Conservation (phyloP, 495 filamentous ascomycete species). For the Neurospora terricola region DNA sequence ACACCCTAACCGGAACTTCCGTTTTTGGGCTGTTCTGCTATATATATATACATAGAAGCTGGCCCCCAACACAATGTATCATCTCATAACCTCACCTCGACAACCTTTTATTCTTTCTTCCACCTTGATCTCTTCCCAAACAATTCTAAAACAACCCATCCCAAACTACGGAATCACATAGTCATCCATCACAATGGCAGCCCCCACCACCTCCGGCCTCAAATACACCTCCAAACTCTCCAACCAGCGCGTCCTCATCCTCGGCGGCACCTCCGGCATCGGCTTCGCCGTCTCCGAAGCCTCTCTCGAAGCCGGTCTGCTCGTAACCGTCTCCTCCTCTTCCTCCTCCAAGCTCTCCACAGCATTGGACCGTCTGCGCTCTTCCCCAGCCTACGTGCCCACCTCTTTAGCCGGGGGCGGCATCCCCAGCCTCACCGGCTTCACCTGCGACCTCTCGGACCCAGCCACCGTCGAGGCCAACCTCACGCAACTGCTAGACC, state of each 20-base stretch:
- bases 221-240: constrained; percentile 24
- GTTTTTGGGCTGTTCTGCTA: neutral
- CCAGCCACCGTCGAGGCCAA: constrained; percentile 30
- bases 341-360: constrained; percentile 24
- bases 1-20: neutral
- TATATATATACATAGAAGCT: neutral
- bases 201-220: neutral
- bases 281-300: constrained; percentile 45
- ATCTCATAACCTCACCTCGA: neutral
- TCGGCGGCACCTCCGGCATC: constrained; percentile 47
- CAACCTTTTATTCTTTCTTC: neutral
- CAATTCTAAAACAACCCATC: neutral
- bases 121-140: neutral
- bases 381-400: constrained; percentile 16
- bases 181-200: neutral
- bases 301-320: constrained; percentile 37
- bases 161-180: neutral
- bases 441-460: constrained; percentile 40
- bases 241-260: constrained; percentile 35
- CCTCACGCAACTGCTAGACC: constrained; percentile 36
- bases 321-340: constrained; percentile 45
- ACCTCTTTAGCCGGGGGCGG: neutral
- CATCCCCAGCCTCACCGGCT: constrained; percentile 16
- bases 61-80: neutral
- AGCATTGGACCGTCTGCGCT: constrained; percentile 30